Conservation (phyloP, 2,329 filamentous ascomycete genomes). For the Sporothrix brunneoviolacea region DNA sequence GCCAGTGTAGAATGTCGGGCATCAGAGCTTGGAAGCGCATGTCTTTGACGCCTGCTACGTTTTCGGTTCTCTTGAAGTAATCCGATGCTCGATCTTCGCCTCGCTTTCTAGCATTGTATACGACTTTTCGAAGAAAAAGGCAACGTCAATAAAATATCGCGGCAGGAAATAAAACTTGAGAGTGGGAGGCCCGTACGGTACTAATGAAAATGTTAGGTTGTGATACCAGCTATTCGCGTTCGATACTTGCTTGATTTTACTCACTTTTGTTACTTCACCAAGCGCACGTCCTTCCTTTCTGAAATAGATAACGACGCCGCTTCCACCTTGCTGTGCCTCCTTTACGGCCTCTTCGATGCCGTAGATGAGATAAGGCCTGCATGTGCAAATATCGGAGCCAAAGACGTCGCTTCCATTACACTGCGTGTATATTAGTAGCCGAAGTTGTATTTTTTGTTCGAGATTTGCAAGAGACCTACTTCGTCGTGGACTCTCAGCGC, state of each 20-base stretch:
- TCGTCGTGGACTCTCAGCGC: constrained; percentile 75
- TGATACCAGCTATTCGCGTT: too few relatives aligned
- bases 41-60: constrained; percentile 91
- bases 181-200: constrained; percentile 16
- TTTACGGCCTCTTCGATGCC: constrained; percentile 97
- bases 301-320: constrained; percentile 96
- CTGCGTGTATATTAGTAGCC: constrained; percentile 16
- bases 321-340: constrained; percentile 89
- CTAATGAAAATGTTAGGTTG: constrained; percentile 11
- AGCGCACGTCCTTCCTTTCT: constrained; percentile 92
- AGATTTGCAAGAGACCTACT: constrained; percentile 38
- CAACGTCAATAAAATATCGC: constrained; percentile 17
- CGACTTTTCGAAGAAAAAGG: constrained; percentile 34
- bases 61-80: constrained; percentile 96
- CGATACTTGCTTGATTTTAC: constrained; percentile 21
- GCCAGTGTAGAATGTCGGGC: constrained; percentile 96
- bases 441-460: background rate
- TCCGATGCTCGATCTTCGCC: constrained; percentile 75
- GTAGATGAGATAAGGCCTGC: constrained; percentile 90
- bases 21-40: constrained; percentile 98
- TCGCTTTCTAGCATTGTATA: constrained; percentile 75
- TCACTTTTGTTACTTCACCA: constrained; percentile 91
- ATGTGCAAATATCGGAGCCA: constrained; percentile 96
- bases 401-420: constrained; percentile 98
- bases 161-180: background rate